Evolutionary conservation across 805 yeast species (phyloP), one percentile per base, ranked within the genome.

Genomic region (Lipomyces oligophaga): DNA sequence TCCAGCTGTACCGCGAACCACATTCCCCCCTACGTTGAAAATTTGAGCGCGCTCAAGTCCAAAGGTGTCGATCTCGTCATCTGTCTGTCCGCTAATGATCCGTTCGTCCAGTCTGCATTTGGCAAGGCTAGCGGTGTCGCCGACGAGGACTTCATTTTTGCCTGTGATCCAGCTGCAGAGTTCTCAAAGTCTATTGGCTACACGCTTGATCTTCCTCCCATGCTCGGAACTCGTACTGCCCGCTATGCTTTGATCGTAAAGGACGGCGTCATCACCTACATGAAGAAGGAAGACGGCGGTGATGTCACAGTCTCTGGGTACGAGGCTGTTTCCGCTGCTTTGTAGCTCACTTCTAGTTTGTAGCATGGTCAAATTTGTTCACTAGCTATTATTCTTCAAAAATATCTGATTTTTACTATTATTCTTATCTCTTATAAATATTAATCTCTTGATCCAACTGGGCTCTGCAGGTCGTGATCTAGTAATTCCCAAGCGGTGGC

Each of bases 181-280:
- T 79, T 84, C 64, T 75, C 85, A 50, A 67, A 69, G 59, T 62
- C 76, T 27, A 67, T 81, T 47, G 94, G 89, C 38, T 76, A 77
- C 52, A 68, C 73, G 35, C 63, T 73, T 43, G 81, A 81, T 58
- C 71, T 75, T 45, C 74, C 77, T 41, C 72, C 73, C 19, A 85
- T 78, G 22, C 65, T 78, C 54, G 80, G 81, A 20, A 62, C 67
- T 47, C 76, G 89, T 69, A 77, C 85, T 43, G 71, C 73, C 54
- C 78, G 96, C 68, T 85, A 79, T 68, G 87, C 90, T 35, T 69
- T 82, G 47, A 71, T 87, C 52, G 79, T 84, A 43, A 80, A 78
- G 58, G 66, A 77, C 48, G 81, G 81, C 58, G 66, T 67, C 49
- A 73, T 79, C 47, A 64, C 67, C 42, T 79, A 78, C 64, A 67